Evolutionary conservation across 208 protist genomes (phyloP).

Genomic region (Balamuthia mandrillaris): DNA sequence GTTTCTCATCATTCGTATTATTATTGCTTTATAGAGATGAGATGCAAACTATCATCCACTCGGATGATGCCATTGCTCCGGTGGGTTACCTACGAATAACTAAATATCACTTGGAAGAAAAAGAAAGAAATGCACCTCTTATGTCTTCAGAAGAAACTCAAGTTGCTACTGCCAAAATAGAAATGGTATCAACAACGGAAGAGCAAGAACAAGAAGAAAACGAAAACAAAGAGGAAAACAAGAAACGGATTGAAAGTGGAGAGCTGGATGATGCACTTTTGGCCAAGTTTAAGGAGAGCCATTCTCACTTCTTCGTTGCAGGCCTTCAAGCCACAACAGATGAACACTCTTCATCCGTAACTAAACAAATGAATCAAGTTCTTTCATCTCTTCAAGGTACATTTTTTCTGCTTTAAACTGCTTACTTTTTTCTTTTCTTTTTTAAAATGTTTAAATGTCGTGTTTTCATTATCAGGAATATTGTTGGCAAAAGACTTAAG

Average conservation of each 20-base stretch:
- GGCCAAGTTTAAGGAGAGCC: neutral
- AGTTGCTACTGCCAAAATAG: too few relatives aligned
- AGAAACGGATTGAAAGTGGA: too few relatives aligned
- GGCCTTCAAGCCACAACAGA: neutral
- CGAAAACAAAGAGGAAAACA: neutral
- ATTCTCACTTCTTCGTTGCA: neutral
- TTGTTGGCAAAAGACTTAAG: neutral
- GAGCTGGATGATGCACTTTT: too few relatives aligned
- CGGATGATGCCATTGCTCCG: constrained; percentile 55
- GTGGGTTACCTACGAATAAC: constrained; percentile 57
- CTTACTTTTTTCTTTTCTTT: neutral
- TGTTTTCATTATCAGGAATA: neutral
- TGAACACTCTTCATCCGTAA: neutral
- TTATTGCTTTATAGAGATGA: constrained; percentile 48
- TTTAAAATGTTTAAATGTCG: too few relatives aligned
- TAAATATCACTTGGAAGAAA: constrained; percentile 55
- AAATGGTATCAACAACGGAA: too few relatives aligned
- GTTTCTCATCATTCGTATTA: neutral
- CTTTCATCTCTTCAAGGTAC: neutral
- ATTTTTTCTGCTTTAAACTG: neutral
- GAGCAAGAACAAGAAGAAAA: neutral
- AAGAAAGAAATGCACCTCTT: neutral
- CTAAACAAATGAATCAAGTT: neutral
- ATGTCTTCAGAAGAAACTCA: too few relatives aligned
- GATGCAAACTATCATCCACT: constrained; percentile 47